These are phyloP conservation scores for Primulina tabacum DNA, from an alignment of 257 asterid species.

Conservation along the genomic window DNA sequence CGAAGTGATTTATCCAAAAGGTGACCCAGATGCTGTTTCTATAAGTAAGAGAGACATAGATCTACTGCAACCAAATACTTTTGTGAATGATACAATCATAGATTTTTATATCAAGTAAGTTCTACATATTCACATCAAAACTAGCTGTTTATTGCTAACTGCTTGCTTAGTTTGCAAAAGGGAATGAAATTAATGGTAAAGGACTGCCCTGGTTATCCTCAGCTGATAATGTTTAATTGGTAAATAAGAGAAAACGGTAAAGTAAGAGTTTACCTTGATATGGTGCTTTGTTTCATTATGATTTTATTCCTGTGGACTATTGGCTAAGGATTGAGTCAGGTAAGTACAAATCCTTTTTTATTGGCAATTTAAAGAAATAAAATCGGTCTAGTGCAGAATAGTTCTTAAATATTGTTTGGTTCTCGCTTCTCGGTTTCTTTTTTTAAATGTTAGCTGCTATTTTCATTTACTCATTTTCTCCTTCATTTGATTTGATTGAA, in stretches of 20 bases:
- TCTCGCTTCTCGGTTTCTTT: constrained; percentile 18
- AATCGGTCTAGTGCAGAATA: constrained; percentile 17
- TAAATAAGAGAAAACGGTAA: not conserved
- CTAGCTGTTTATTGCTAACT: constrained; percentile 9
- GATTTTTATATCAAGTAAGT: constrained; percentile 93
- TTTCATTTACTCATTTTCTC: constrained; percentile 8
- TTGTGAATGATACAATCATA: constrained; percentile 86
- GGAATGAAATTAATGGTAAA: not conserved
- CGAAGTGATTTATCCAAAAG: constrained; percentile 82
- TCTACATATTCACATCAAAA: constrained; percentile 22
- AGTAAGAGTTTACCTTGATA: too few relatives aligned
- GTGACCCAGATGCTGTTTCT: constrained; percentile 90
- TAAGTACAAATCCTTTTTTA: not conserved
- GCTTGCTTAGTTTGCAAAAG: constrained; percentile 2
- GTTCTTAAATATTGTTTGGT: constrained; percentile 17
- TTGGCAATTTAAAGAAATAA: constrained; percentile 13
- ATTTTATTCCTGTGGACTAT: not conserved
- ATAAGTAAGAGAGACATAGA: constrained; percentile 82
- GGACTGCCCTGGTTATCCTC: not conserved
- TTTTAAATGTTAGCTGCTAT: constrained; percentile 9
- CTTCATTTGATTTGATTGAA: constrained; percentile 26
- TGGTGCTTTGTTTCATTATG: not conserved
- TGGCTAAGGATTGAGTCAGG: not conserved
- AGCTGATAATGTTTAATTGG: not conserved
- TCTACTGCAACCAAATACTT: constrained; percentile 81